These are phyloP conservation scores for Saturnispora kantuleensis DNA, from an alignment of 805 yeast genomes.

Conservation along the genomic window DNA sequence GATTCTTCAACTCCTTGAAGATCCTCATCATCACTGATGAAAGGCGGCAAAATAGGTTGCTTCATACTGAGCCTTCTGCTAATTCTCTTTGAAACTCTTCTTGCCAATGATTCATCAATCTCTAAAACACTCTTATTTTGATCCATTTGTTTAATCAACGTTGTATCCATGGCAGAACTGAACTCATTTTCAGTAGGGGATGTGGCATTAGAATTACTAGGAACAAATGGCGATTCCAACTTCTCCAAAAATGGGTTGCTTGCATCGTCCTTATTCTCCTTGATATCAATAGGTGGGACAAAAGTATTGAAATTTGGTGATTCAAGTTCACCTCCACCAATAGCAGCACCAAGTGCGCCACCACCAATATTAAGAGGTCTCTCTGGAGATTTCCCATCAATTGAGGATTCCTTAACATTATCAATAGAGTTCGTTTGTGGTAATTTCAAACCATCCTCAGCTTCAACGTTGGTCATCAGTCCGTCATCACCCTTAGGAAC, in stretches of 20 bases:
- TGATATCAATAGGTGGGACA: not conserved
- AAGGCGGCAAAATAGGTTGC: not conserved
- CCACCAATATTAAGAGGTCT: too few relatives aligned
- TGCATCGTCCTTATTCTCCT: not conserved
- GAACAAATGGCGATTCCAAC: constrained; percentile 1
- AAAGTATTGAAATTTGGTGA: not conserved
- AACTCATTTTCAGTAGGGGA: constrained; percentile 2
- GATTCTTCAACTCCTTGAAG: constrained; percentile 11
- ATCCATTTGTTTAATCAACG: not conserved
- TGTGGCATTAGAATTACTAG: not conserved
- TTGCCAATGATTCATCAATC: constrained; percentile 10
- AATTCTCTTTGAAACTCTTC: constrained; percentile 9
- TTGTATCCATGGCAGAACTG: too few relatives aligned
- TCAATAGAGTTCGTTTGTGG: too few relatives aligned
- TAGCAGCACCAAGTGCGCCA: too few relatives aligned
- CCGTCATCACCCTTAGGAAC: too few relatives aligned
- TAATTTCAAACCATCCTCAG: too few relatives aligned
- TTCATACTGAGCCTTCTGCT: constrained; percentile 2
- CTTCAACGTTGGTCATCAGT: too few relatives aligned
- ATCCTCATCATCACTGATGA: not conserved
- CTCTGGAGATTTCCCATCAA: too few relatives aligned
- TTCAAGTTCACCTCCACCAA: not conserved
- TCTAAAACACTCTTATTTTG: constrained; percentile 8
- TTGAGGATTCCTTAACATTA: too few relatives aligned
- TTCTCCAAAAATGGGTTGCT: constrained; percentile 6